Conservation (phyloP, 2,329 filamentous ascomycete genomes). For the Volutella citrinella region DNA sequence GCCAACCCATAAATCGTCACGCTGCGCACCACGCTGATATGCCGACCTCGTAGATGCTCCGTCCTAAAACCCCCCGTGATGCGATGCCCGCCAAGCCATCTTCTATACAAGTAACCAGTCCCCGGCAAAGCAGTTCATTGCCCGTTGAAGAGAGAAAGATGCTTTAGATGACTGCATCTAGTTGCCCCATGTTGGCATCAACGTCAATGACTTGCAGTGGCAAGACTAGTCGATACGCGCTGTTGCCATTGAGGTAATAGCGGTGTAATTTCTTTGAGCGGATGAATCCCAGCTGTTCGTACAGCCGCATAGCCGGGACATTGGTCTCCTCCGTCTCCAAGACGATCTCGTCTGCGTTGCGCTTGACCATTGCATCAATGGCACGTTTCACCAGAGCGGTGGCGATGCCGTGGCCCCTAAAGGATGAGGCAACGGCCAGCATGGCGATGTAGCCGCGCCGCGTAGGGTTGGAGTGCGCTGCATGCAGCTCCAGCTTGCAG, state of each 20-base stretch:
- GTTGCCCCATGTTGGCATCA: constrained; percentile 35
- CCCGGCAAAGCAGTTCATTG: too few relatives aligned
- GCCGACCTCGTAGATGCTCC: constrained; percentile 4
- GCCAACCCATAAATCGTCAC: too few relatives aligned
- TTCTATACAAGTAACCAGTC: constrained; percentile 3
- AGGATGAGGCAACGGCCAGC: constrained; percentile 82
- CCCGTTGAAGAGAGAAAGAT: too few relatives aligned
- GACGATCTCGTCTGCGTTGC: constrained; percentile 88
- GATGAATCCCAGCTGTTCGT: constrained; percentile 88
- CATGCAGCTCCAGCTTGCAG: constrained; percentile 89
- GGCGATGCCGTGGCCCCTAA: constrained; percentile 82
- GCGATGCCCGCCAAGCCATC: not conserved
- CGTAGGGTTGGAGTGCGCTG: constrained; percentile 70
- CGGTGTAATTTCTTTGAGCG: constrained; percentile 89
- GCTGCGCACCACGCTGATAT: constrained; percentile 7
- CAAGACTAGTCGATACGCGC: constrained; percentile 83
- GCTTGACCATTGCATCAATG: constrained; percentile 83
- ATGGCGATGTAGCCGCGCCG: constrained; percentile 96
- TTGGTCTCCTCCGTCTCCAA: constrained; percentile 96
- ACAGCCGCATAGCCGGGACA: constrained; percentile 82
- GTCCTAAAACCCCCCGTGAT: not conserved
- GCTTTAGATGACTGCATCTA: too few relatives aligned
- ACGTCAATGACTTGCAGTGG: constrained; percentile 61
- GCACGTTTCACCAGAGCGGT: constrained; percentile 85
- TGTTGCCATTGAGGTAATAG: constrained; percentile 96